Percentiles rank a stretch among this genome's conserved stretches.
Conservation (phyloP, 2,329 filamentous ascomycete genomes). For the Bipolaris sorokiniana region DNA sequence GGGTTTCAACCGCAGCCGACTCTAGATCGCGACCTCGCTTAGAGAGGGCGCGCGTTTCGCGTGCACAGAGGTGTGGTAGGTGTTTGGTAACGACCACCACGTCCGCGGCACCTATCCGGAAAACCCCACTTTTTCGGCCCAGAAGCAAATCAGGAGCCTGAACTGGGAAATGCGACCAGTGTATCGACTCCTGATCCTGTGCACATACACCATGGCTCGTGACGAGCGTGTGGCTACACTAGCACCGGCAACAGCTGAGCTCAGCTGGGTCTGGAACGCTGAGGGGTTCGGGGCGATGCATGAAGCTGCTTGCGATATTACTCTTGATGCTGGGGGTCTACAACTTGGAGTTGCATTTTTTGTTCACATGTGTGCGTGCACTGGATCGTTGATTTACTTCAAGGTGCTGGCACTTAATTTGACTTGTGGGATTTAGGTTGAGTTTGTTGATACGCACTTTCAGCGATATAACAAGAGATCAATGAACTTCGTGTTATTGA, state of each 20-base stretch:
- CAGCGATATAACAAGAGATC: neutral
- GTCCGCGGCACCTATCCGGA: neutral
- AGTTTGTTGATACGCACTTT: neutral
- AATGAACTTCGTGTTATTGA: neutral
- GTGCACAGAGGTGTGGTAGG: neutral
- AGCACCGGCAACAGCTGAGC: neutral
- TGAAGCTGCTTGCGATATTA: neutral
- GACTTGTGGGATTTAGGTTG: neutral
- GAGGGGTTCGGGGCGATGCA: neutral
- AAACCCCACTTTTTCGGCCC: neutral
- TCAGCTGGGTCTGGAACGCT: constrained; percentile 1
- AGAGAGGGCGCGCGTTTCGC: neutral
- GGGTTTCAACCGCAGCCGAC: neutral
- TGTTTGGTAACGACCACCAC: neutral
- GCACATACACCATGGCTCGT: neutral
- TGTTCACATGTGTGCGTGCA: neutral
- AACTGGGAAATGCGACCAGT: neutral
- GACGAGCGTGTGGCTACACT: neutral
- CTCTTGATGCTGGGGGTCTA: neutral
- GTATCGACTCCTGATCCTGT: neutral
- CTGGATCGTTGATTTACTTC: neutral
- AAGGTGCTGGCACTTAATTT: neutral
- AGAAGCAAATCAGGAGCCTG: neutral
- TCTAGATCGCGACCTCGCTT: neutral
- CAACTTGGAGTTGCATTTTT: neutral